Percentiles rank a stretch among this genome's conserved stretches.
These are phyloP conservation scores for Xylaria sp. DNA, from an alignment of 2,329 filamentous ascomycete genomes.

Conservation along the genomic window DNA sequence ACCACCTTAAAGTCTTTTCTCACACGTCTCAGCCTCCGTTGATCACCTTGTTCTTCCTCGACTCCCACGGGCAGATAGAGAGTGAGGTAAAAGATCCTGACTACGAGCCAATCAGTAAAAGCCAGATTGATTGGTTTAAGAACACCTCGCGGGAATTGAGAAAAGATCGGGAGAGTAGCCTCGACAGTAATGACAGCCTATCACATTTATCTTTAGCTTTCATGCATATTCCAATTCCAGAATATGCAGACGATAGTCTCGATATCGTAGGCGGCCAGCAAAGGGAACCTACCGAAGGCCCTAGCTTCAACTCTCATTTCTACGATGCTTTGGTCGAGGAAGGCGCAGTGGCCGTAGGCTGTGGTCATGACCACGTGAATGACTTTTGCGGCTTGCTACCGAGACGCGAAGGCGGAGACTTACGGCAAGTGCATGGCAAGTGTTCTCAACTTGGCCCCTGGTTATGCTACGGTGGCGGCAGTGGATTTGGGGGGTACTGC, in stretches of 20 bases:
- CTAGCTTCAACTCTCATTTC: constrained; percentile 48
- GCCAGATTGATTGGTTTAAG: constrained; percentile 50
- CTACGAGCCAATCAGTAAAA: constrained; percentile 48
- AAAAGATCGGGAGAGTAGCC: constrained; percentile 37
- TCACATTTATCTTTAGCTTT: constrained; percentile 47
- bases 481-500: constrained; percentile 49
- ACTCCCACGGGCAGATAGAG: constrained; percentile 47
- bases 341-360: constrained; percentile 47
- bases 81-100: constrained; percentile 41
- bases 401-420: constrained; percentile 32
- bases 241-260: constrained; percentile 46
- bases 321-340: constrained; percentile 48
- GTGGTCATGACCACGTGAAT: constrained; percentile 51
- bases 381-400: constrained; percentile 50
- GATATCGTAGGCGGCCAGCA: constrained; percentile 44
- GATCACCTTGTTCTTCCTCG: constrained; percentile 47
- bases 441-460: constrained; percentile 43
- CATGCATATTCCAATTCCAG: constrained; percentile 47
- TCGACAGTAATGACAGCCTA: constrained; percentile 28
- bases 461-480: constrained; percentile 48
- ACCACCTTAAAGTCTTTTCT: constrained; percentile 43
- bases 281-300: constrained; percentile 47
- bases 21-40: constrained; percentile 43
- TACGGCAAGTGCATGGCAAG: constrained; percentile 20
- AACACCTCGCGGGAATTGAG: constrained; percentile 43